These are phyloP conservation scores for Aurantiochytrium sp. DNA, from an alignment of 108 stramenopile genomes.

Conservation along the genomic window DNA sequence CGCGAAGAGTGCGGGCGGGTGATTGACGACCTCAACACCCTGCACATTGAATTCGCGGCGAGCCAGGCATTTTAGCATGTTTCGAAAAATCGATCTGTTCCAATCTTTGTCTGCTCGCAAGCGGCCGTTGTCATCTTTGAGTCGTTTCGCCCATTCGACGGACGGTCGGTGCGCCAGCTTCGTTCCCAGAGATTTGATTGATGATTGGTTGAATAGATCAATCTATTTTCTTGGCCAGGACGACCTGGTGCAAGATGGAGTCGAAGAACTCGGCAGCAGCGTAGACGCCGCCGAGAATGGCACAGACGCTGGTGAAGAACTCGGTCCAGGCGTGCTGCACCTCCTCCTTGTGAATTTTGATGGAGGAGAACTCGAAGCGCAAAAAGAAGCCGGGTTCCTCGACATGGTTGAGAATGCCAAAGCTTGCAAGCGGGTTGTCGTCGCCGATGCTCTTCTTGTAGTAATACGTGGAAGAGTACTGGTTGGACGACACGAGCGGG, in stretches of 20 bases:
- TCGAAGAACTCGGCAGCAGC: background rate
- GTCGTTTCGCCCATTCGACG: too few relatives aligned
- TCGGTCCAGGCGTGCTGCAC: background rate
- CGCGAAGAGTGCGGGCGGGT: constrained; percentile 26
- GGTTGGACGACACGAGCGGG: background rate
- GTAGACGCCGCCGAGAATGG: constrained; percentile 4
- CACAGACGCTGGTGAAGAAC: background rate
- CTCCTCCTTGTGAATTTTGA: background rate
- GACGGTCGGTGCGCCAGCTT: too few relatives aligned
- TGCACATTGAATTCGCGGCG: background rate
- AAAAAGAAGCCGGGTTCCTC: background rate
- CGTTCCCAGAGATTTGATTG: too few relatives aligned
- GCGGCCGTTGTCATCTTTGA: too few relatives aligned
- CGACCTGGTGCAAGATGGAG: background rate
- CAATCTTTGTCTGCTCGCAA: too few relatives aligned
- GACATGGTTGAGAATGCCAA: background rate
- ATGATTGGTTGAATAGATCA: too few relatives aligned
- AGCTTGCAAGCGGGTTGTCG: background rate
- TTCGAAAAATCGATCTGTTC: too few relatives aligned
- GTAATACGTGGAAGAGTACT: constrained; percentile 4
- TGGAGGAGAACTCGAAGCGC: background rate
- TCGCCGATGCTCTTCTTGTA: background rate
- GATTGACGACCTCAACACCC: background rate
- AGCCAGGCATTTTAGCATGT: background rate
- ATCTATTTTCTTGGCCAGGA: background rate